Evolutionary conservation across 139 green algal genomes (phyloP).

Genomic region (Auxenochlorella pyrenoidosa): DNA sequence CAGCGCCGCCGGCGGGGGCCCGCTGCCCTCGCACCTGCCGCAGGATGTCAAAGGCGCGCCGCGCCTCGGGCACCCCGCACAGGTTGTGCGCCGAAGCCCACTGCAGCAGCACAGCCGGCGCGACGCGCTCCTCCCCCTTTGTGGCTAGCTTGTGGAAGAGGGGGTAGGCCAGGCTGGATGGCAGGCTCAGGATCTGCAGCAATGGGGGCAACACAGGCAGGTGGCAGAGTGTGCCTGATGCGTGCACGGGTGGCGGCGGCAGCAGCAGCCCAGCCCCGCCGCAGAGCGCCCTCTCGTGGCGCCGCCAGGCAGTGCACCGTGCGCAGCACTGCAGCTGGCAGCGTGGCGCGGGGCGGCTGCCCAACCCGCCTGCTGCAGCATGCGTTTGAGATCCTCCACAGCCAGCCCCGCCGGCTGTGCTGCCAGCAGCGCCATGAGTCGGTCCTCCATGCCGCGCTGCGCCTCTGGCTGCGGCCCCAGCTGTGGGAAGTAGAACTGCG

Average conservation of each 20-base stretch:
- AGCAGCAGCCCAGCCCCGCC: no score
- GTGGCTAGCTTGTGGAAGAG: conserved; percentile 78
- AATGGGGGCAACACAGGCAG: no score
- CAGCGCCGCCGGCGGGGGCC: no score
- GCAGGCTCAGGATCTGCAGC: conserved; percentile 86
- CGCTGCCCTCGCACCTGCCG: conserved; percentile 14
- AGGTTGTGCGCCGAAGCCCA: conserved; percentile 57
- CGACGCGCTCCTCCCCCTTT: conserved; percentile 35
- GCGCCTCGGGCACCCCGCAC: conserved; percentile 4
- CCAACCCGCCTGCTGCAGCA: conserved; percentile 64
- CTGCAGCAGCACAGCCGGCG: conserved; percentile 41
- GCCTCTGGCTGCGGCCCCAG: conserved; percentile 35
- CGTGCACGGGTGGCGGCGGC: no score
- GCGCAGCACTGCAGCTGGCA: no score
- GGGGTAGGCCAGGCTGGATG: conserved; percentile 80
- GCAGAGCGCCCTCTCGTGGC: no score
- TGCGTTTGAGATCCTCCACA: conserved; percentile 59
- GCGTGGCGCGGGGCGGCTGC: no score
- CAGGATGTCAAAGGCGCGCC: conserved; percentile 61
- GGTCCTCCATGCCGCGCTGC: conserved; percentile 17
- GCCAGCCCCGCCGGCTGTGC: conserved; percentile 58
- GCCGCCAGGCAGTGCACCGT: no score
- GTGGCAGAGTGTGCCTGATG: no score
- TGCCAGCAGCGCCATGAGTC: conserved; percentile 60
- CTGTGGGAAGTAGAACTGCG: conserved; percentile 88